Evolutionary conservation across 176 grass and related monocot genomes (phyloP).

Genomic region (Raddia guianensis): DNA sequence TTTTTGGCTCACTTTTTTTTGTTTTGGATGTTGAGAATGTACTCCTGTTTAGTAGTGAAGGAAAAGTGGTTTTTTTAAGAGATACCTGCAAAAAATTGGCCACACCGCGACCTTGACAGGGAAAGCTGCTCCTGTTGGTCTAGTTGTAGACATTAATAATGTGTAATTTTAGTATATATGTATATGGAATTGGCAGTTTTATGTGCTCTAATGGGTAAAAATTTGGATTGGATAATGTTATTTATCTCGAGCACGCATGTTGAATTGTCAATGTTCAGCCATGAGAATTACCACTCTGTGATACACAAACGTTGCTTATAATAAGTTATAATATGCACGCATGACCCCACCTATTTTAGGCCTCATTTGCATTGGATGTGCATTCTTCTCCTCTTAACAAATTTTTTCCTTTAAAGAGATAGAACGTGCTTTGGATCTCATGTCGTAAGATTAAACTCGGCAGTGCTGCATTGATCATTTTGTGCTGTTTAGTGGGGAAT

Average conservation of each 20-base stretch:
- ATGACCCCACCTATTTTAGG: not conserved
- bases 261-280: not conserved
- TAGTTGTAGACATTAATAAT: not conserved
- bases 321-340: not conserved
- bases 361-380: not conserved
- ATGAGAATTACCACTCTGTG: not conserved
- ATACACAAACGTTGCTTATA: not conserved
- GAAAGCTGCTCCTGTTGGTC: not conserved
- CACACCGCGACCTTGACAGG: not conserved
- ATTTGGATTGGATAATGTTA: not conserved
- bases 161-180: not conserved
- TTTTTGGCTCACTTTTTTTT: no score
- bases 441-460: not conserved
- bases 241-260: not conserved
- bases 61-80: no score
- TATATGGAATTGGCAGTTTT: not conserved
- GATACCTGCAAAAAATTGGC: no score
- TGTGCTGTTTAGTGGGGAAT: not conserved
- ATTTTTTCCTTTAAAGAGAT: not conserved
- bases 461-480: not conserved
- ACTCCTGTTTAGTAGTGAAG: no score
- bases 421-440: not conserved
- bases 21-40: no score
- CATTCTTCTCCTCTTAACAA: not conserved
- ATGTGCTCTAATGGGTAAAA: not conserved